Conservation (phyloP, 805 yeast species). For the Saccharomycopsis olivae region DNA sequence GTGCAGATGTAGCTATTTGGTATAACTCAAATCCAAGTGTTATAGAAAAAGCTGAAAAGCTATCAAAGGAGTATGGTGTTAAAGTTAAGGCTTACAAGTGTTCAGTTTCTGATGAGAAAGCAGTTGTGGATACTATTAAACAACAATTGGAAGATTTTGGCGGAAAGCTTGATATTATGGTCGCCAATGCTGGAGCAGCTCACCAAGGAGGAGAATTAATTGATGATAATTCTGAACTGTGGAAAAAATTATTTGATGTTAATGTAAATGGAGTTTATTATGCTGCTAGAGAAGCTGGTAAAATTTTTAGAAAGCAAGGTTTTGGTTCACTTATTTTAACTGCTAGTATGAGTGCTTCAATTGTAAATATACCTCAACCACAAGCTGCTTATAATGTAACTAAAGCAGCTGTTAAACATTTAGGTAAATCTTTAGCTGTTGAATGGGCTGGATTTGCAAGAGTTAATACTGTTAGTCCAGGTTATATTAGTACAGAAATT, state of each 20-base stretch:
- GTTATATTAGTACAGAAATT: constrained; percentile 40
- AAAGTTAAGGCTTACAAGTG: constrained; percentile 56
- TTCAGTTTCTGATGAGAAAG: constrained; percentile 37
- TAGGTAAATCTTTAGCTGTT: constrained; percentile 68
- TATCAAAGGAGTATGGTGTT: constrained; percentile 49
- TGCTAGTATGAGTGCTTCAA: constrained; percentile 83
- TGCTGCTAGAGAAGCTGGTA: constrained; percentile 67
- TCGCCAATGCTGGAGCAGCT: constrained; percentile 84
- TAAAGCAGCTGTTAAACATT: constrained; percentile 74
- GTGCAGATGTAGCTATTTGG: constrained; percentile 72
- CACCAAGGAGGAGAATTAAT: constrained; percentile 61
- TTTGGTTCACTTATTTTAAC: constrained; percentile 74
- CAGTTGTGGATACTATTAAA: constrained; percentile 38
- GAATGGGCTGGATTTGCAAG: constrained; percentile 74
- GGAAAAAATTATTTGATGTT: constrained; percentile 66
- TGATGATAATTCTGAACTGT: constrained; percentile 34
- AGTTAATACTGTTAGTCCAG: constrained; percentile 43
- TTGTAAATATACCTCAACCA: constrained; percentile 77
- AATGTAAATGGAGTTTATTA: constrained; percentile 76
- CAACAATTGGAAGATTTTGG: constrained; percentile 62
- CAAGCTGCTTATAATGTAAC: constrained; percentile 83
- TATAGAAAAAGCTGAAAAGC: constrained; percentile 47
- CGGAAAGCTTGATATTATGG: constrained; percentile 66
- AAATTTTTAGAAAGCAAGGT: constrained; percentile 56
- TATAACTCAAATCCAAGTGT: constrained; percentile 48